Conservation (phyloP, 1,284 basidiomycete species). For the Ustilago hordei region DNA sequence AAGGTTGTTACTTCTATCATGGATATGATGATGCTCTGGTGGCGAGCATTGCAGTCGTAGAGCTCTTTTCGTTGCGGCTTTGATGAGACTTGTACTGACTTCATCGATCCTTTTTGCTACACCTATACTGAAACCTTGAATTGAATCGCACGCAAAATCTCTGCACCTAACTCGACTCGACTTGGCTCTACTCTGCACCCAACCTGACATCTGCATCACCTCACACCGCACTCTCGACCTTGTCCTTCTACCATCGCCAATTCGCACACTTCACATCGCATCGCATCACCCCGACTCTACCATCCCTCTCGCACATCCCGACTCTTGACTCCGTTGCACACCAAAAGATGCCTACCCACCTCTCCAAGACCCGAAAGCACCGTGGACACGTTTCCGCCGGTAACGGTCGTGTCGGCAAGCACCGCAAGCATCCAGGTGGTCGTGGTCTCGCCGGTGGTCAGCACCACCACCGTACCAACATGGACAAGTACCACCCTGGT, state of each 20-base stretch:
- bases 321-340: constrained; percentile 1
- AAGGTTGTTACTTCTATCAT: not conserved
- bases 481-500: constrained; percentile 70
- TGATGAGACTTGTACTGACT: constrained; percentile 24
- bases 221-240: constrained; percentile 4
- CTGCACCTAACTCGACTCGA: not conserved
- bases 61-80: not conserved
- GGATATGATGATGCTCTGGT: not conserved
- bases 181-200: not conserved
- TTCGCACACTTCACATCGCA: not conserved
- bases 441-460: constrained; percentile 99
- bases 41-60: constrained; percentile 7
- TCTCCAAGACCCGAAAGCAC: constrained; percentile 97
- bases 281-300: not conserved
- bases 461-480: constrained; percentile 90
- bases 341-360: constrained; percentile 85
- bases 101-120: constrained; percentile 1
- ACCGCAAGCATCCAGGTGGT: constrained; percentile 99
- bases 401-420: constrained; percentile 99
- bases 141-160: constrained; percentile 3
- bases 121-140: not conserved
- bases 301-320: not conserved
- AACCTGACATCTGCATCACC: not conserved
- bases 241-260: not conserved
- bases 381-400: constrained; percentile 83